Evolutionary conservation across 2,329 filamentous ascomycete species (phyloP).

Genomic region (Lachnellula occidentalis): DNA sequence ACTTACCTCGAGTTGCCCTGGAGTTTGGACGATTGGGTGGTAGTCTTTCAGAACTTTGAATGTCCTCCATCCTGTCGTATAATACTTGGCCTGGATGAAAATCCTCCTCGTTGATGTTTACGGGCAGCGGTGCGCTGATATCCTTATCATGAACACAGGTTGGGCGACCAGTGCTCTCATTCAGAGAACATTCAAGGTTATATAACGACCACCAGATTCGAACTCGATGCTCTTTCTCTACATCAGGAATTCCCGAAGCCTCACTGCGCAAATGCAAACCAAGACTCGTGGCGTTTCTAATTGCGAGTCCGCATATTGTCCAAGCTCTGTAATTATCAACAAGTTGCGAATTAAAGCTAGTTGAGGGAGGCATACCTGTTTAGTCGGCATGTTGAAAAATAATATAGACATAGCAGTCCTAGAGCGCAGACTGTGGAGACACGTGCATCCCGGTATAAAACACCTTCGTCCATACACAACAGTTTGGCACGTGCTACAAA

Average conservation of each 20-base stretch:
- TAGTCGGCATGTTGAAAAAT: slow-evolving; percentile 18
- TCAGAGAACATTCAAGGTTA: slow-evolving; percentile 20
- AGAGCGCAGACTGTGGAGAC: slow-evolving; percentile 15
- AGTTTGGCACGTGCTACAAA: slow-evolving; percentile 19
- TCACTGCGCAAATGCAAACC: slow-evolving; percentile 23
- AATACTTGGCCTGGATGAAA: slow-evolving; percentile 4
- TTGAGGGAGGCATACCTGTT: slow-evolving; percentile 19
- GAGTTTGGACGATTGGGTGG: background rate
- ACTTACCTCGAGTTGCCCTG: slow-evolving; percentile 2
- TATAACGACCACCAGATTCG: slow-evolving; percentile 27
- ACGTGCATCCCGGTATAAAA: slow-evolving; percentile 19
- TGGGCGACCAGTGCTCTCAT: slow-evolving; percentile 24
- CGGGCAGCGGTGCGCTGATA: slow-evolving; percentile 23
- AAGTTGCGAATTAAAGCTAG: background rate
- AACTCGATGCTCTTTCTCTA: slow-evolving; percentile 24
- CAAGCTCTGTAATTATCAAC: slow-evolving; percentile 18
- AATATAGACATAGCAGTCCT: slow-evolving; percentile 23
- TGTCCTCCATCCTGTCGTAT: slow-evolving; percentile 2
- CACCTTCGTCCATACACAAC: slow-evolving; percentile 15
- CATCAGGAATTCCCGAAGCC: slow-evolving; percentile 13
- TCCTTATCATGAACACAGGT: slow-evolving; percentile 24
- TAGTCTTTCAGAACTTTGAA: too few species aligned
- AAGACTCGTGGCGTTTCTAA: slow-evolving; percentile 20
- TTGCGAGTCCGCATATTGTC: slow-evolving; percentile 23
- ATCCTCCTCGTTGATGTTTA: slow-evolving; percentile 19